These are phyloP conservation scores for Pseudocercospora macadamiae DNA, from an alignment of 2,329 filamentous ascomycete species.

Conservation along the genomic window DNA sequence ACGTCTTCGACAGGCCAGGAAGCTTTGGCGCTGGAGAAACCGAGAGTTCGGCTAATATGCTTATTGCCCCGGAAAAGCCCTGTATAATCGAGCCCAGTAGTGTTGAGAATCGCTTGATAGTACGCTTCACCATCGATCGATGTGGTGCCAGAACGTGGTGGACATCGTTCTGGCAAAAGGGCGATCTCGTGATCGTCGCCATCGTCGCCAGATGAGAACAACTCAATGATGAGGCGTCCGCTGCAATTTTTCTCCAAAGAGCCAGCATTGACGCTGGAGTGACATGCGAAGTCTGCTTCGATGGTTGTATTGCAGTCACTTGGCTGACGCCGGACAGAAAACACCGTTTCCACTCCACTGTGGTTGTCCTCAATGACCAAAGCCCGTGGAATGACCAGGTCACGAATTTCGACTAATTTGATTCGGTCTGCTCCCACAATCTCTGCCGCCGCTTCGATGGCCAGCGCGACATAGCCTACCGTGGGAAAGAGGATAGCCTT, in stretches of 20 bases:
- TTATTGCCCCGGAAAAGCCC: slow-evolving; percentile 26
- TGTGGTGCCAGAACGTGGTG: slow-evolving; percentile 24
- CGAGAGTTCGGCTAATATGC: slow-evolving; percentile 19
- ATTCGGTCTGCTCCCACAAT: slow-evolving; percentile 19
- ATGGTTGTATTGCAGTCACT: slow-evolving; percentile 39
- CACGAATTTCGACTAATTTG: slow-evolving; percentile 23
- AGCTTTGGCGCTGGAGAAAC: slow-evolving; percentile 21
- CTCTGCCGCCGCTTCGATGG: slow-evolving; percentile 28
- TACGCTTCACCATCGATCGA: slow-evolving; percentile 25
- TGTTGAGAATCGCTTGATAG: slow-evolving; percentile 23
- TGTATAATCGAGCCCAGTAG: slow-evolving; percentile 24
- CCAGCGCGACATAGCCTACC: slow-evolving; percentile 29
- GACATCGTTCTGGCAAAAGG: slow-evolving; percentile 20
- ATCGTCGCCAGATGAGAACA: slow-evolving; percentile 10
- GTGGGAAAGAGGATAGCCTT: slow-evolving; percentile 39
- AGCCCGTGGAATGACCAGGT: slow-evolving; percentile 23
- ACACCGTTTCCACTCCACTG: slow-evolving; percentile 28
- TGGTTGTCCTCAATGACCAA: slow-evolving; percentile 24
- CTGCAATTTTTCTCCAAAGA: slow-evolving; percentile 22
- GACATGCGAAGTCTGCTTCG: slow-evolving; percentile 29
- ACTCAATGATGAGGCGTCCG: slow-evolving; percentile 22
- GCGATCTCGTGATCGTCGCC: background rate
- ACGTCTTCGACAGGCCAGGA: slow-evolving; percentile 25
- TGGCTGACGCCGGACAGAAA: slow-evolving; percentile 32
- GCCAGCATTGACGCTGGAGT: slow-evolving; percentile 17